Evolutionary conservation across 148 eudicot species (phyloP), one percentile per base, ranked within the genome.

Genomic region (Vaccinium vitisidaea): DNA sequence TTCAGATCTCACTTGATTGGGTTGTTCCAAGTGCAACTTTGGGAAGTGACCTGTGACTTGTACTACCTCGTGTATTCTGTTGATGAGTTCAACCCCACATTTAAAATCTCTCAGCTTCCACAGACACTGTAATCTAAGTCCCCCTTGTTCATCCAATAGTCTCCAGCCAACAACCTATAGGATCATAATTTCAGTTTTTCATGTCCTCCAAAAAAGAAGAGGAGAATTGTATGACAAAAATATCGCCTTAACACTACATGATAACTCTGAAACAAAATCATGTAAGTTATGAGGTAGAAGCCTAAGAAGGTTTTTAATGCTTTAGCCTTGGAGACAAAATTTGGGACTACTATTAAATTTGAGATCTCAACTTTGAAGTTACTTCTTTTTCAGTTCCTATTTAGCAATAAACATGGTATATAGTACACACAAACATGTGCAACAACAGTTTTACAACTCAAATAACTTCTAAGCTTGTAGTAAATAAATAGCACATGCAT

Each of bases 91-190:
- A 49, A 87, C 89, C 23, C 93, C 99, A 52, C 91, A 89, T 18
- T 90, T 83, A 80, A 50, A 84, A 85, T 97, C 98, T 88, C 88
- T 93, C 50, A 97, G 81, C 90, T 93, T 97, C 99, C 98, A 97
- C 88, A 93, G 21, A 85, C 99, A 94, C 69, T 87, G 93, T 75
- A 97, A 84, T 88, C 89, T 92, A 49, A 88, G 69, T 13, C 77
- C 88, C 52, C 87, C 91, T 77, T 87, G 88, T 15, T 90, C 96
- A 63, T 92, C 89, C 50, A 87, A 74, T 63, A 96, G 48, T 74
- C 92, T 92, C 98, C 99, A 96, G 14, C 99, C 99, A 18, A 96
- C 89, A 75, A 97, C 90, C 96, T 92, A 82, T 83, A 89, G 15
- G 71, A 78, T 15, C 39, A 79, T 39, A 77, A 25, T 63, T 79